Percentiles rank a stretch among this genome's conserved stretches.
phyloP scores from a whole-genome alignment of 2,329 filamentous ascomycete genomes.

The Plenodomus biglobosus region DNA sequence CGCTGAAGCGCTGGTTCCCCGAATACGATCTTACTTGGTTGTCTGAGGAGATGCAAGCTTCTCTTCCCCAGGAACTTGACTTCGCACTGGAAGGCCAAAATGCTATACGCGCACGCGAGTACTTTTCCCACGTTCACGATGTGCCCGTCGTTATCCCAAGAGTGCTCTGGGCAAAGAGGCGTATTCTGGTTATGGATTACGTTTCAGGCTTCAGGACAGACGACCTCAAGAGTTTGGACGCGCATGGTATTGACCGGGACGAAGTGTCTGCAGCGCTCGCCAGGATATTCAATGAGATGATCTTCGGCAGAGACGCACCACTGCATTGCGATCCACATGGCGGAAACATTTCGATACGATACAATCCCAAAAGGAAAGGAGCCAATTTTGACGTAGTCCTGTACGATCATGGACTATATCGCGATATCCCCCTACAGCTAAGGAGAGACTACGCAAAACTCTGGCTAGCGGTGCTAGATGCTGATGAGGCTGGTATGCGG shows the following conservation, averaged over 20 bases:
- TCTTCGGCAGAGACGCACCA: constrained; percentile 85
- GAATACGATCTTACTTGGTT: constrained; percentile 98
- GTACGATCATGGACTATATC: constrained; percentile 96
- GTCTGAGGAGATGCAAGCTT: constrained; percentile 87
- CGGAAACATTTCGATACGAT: constrained; percentile 89
- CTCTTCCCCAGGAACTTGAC: constrained; percentile 87
- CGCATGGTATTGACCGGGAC: constrained; percentile 85
- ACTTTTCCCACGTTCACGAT: constrained; percentile 74
- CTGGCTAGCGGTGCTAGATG: constrained; percentile 93
- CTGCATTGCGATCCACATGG: constrained; percentile 97
- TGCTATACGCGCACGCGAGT: constrained; percentile 73
- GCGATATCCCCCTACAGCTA: constrained; percentile 78
- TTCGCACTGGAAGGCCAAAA: constrained; percentile 86
- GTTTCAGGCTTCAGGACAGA: constrained; percentile 84
- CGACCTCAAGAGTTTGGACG: constrained; percentile 83
- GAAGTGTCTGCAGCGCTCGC: constrained; percentile 91
- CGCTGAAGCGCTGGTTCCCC: constrained; percentile 89
- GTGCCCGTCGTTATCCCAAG: constrained; percentile 86
- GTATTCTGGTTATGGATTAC: constrained; percentile 94
- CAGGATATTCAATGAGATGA: constrained; percentile 98
- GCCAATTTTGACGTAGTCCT: constrained; percentile 91
- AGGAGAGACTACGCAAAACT: constrained; percentile 91
- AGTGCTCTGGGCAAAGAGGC: constrained; percentile 83
- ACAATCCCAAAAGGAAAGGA: constrained; percentile 63
- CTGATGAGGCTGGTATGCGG: constrained; percentile 82